A percentile compares a stretch with the other conserved stretches of the same genome.
Evolutionary conservation across 1,139 yeast genomes (phyloP).

Genomic region (Ogataea hybrid): DNA sequence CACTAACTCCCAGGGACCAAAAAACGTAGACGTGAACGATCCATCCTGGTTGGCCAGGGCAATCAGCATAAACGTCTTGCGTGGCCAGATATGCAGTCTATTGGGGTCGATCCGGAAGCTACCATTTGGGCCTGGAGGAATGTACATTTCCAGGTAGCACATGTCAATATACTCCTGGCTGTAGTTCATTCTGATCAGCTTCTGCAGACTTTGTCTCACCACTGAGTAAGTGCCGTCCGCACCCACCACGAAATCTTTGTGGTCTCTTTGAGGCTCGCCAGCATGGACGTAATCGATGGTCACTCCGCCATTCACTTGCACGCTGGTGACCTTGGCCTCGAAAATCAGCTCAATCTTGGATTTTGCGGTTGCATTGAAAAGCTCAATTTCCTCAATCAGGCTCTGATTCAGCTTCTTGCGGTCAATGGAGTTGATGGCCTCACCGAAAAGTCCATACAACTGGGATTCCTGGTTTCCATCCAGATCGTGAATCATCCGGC

Average conservation of each 20-base stretch:
- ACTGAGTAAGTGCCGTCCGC: constrained; percentile 87
- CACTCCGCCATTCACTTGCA: constrained; percentile 16
- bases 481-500: constrained; percentile 82
- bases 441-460: constrained; percentile 80
- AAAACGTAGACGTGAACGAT: constrained; percentile 85
- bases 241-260: constrained; percentile 63
- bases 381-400: constrained; percentile 61
- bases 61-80: constrained; percentile 81
- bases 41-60: constrained; percentile 86
- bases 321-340: constrained; percentile 48
- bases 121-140: constrained; percentile 52
- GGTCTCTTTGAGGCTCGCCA: constrained; percentile 2
- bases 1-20: constrained; percentile 76
- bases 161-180: constrained; percentile 79
- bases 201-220: constrained; percentile 68
- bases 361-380: constrained; percentile 25
- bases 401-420: constrained; percentile 65
- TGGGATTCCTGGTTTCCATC: constrained; percentile 68
- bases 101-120: constrained; percentile 61
- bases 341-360: constrained; percentile 49
- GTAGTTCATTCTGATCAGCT: constrained; percentile 64
- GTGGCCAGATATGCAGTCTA: constrained; percentile 93
- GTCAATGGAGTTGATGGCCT: constrained; percentile 82
- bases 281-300: constrained; percentile 7
- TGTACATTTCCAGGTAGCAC: constrained; percentile 76